These are phyloP conservation scores for Botrytis cinerea DNA, from an alignment of 2,329 filamentous ascomycete species.

Conservation along the genomic window DNA sequence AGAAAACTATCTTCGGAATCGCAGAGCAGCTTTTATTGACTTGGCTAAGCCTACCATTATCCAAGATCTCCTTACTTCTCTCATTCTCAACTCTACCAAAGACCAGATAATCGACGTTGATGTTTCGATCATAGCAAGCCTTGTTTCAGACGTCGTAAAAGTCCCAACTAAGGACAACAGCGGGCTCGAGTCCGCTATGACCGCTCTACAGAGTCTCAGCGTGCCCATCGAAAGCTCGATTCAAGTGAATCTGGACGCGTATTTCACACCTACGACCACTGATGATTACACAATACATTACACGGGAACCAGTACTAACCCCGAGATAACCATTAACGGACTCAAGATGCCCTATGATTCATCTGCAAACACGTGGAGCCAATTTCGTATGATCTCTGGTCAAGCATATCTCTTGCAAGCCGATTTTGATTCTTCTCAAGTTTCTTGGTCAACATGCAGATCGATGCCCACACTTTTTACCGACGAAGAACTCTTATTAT, in stretches of 20 bases:
- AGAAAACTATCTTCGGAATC: background rate
- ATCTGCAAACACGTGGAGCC: background rate
- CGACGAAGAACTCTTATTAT: background rate
- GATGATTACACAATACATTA: background rate
- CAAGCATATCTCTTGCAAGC: background rate
- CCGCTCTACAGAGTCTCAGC: background rate
- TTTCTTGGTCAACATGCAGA: background rate
- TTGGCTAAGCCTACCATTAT: background rate
- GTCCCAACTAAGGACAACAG: background rate
- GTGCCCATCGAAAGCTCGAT: background rate
- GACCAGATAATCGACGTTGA: background rate
- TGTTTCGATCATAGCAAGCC: background rate
- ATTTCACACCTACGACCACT: background rate
- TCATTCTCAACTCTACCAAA: background rate
- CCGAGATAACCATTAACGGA: background rate
- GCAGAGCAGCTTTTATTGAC: background rate
- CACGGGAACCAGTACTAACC: background rate
- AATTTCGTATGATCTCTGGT: background rate
- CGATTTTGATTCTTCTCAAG: background rate
- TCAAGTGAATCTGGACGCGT: background rate
- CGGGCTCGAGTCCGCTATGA: background rate
- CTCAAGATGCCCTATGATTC: background rate
- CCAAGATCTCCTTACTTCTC: background rate
- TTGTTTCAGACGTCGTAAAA: background rate
- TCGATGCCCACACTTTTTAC: background rate